Conservation (phyloP, 768 basidiomycete genomes). For the Tulasnella sp. region DNA sequence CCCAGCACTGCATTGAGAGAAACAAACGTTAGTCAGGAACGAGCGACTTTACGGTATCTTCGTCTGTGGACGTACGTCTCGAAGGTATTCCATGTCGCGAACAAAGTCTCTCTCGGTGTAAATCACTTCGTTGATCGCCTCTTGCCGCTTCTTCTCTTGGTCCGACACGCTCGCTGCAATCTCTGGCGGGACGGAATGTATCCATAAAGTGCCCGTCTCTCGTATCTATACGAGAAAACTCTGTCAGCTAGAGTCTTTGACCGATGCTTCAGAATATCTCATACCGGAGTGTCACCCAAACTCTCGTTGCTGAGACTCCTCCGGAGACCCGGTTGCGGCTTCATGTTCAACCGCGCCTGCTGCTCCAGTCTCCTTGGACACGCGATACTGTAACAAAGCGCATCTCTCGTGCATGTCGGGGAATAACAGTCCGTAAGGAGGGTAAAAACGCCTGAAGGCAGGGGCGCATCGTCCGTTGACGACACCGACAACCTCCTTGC, state of each 20-base stretch:
- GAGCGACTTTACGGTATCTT: slow-evolving; percentile 11
- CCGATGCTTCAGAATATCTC: too few species aligned
- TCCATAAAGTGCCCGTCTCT: slow-evolving; percentile 87
- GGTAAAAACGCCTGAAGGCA: slow-evolving; percentile 94
- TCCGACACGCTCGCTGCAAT: slow-evolving; percentile 90
- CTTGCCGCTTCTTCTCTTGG: slow-evolving; percentile 90
- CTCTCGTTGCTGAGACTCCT: slow-evolving; percentile 80
- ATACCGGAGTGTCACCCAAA: slow-evolving; percentile 70
- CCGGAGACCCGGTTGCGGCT: slow-evolving; percentile 82
- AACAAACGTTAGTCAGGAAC: not conserved
- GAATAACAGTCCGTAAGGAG: slow-evolving; percentile 97
- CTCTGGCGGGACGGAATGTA: slow-evolving; percentile 93
- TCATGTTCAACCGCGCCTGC: slow-evolving; percentile 90
- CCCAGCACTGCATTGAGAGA: slow-evolving; percentile 51
- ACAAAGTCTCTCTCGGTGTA: slow-evolving; percentile 97
- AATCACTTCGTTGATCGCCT: slow-evolving; percentile 95
- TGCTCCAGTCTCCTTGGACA: slow-evolving; percentile 93
- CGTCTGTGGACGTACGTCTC: slow-evolving; percentile 62
- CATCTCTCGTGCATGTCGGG: slow-evolving; percentile 90
- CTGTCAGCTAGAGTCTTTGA: too few species aligned
- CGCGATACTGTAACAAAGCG: slow-evolving; percentile 95
- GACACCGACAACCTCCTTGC: not conserved
- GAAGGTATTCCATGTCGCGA: slow-evolving; percentile 94
- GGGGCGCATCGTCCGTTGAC: slow-evolving; percentile 35
- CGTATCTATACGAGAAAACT: slow-evolving; percentile 33